Evolutionary conservation across 192 early-diverging fungal genomes (phyloP).

Genomic region (Coemansia sp.): DNA sequence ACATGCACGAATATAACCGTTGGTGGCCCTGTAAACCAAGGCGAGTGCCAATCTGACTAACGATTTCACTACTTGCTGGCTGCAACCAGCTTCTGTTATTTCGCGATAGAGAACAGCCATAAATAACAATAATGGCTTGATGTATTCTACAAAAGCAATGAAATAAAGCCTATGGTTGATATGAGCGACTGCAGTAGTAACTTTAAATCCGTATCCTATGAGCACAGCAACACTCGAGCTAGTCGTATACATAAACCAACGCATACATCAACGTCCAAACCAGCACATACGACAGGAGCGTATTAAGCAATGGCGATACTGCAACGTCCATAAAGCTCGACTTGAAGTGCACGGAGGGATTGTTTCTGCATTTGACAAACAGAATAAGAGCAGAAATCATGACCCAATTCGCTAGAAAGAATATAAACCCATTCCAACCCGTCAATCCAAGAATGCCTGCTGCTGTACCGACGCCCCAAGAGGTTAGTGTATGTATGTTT

Average conservation of each 20-base stretch:
- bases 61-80: not conserved
- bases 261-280: slow-evolving; percentile 55
- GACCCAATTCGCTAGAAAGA: slow-evolving; percentile 70
- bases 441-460: slow-evolving; percentile 89
- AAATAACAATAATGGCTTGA: not conserved
- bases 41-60: not conserved
- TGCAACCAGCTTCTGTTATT: not conserved
- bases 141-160: not conserved
- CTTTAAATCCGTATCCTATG: not conserved
- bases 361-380: slow-evolving; percentile 58
- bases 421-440: slow-evolving; percentile 79
- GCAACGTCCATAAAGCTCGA: slow-evolving; percentile 47
- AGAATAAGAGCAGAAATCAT: slow-evolving; percentile 63
- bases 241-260: slow-evolving; percentile 53
- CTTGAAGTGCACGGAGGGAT: slow-evolving; percentile 62
- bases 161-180: not conserved
- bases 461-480: slow-evolving; percentile 68
- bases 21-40: not conserved
- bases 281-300: slow-evolving; percentile 48
- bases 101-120: not conserved
- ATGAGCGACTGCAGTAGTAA: not conserved
- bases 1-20: not conserved
- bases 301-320: slow-evolving; percentile 44
- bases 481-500: slow-evolving; percentile 53
- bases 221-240: not conserved